Conservation (phyloP, 2,329 filamentous ascomycete species). For the Dactylellina parvicollis region DNA sequence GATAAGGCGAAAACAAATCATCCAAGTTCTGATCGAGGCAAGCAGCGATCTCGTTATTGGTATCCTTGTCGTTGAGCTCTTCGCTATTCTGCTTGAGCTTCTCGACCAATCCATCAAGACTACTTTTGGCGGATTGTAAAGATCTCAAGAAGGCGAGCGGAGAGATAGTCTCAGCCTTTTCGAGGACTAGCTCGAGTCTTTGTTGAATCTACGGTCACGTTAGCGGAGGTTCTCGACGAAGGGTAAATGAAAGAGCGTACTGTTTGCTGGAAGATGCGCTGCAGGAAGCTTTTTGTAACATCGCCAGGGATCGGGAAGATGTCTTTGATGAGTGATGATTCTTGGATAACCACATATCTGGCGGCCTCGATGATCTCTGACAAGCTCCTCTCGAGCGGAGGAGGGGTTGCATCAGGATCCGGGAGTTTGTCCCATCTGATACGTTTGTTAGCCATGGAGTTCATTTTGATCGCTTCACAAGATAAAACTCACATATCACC, state of each 20-base stretch:
- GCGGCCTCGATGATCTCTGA: conserved; percentile 95
- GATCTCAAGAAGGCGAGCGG: conserved; percentile 90
- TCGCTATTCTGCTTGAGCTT: conserved; percentile 82
- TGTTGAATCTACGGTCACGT: conserved; percentile 74
- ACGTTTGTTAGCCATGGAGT: conserved; percentile 61
- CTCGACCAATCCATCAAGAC: conserved; percentile 86
- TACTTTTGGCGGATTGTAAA: conserved; percentile 87
- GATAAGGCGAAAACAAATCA: conserved; percentile 77
- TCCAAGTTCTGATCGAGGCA: conserved; percentile 75
- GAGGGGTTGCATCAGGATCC: conserved; percentile 91
- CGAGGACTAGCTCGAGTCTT: conserved; percentile 90
- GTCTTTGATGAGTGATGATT: conserved; percentile 94
- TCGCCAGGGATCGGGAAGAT: conserved; percentile 97
- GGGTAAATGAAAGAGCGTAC: conserved; percentile 1
- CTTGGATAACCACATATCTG: conserved; percentile 93
- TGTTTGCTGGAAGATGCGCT: conserved; percentile 96
- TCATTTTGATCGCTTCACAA: neutral
- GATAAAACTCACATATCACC: conserved; percentile 65
- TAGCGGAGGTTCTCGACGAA: neutral
- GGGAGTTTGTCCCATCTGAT: conserved; percentile 86
- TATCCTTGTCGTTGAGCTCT: conserved; percentile 88
- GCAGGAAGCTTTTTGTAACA: conserved; percentile 89
- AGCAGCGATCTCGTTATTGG: conserved; percentile 63
- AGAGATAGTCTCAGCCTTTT: conserved; percentile 91
- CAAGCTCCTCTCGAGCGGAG: conserved; percentile 88